phyloP scores from a whole-genome alignment of 441 rosid genomes.

The Theobroma grandiflorum region DNA sequence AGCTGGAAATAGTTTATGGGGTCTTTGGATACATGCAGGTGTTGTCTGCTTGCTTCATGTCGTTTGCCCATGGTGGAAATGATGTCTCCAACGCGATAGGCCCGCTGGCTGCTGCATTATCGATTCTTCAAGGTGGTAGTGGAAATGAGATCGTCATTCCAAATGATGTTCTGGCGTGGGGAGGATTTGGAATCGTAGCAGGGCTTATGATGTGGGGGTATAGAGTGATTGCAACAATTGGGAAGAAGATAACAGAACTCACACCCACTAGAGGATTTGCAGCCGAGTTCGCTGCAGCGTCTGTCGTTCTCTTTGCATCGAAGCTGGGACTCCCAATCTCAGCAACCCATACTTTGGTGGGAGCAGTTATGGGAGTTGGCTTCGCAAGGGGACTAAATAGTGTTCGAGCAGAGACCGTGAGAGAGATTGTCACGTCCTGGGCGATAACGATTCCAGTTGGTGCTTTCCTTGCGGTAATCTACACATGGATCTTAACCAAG shows the following conservation, averaged over 20 bases:
- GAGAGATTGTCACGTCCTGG: slow-evolving; percentile 94
- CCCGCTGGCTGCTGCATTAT: slow-evolving; percentile 92
- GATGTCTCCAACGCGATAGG: slow-evolving; percentile 99
- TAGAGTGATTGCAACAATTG: slow-evolving; percentile 96
- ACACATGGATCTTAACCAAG: slow-evolving; percentile 91
- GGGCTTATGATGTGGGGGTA: slow-evolving; percentile 96
- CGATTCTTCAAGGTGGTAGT: slow-evolving; percentile 80
- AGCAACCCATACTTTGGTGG: slow-evolving; percentile 96
- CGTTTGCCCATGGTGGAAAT: slow-evolving; percentile 99
- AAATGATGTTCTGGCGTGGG: slow-evolving; percentile 94
- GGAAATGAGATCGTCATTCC: slow-evolving; percentile 79
- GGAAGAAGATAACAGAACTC: slow-evolving; percentile 96
- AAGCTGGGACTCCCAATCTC: slow-evolving; percentile 94
- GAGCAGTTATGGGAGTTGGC: slow-evolving; percentile 99
- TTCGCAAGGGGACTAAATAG: slow-evolving; percentile 94
- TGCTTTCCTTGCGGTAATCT: slow-evolving; percentile 75
- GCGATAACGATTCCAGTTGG: slow-evolving; percentile 94
- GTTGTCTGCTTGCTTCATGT: slow-evolving; percentile 99
- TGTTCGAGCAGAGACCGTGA: slow-evolving; percentile 90
- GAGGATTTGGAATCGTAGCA: slow-evolving; percentile 97
- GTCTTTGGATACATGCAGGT: slow-evolving; percentile 98
- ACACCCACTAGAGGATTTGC: slow-evolving; percentile 99
- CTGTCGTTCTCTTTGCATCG: slow-evolving; percentile 91
- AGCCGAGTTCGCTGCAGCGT: slow-evolving; percentile 96
- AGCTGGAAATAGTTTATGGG: slow-evolving; percentile 90